Conservation (phyloP, 768 basidiomycete species). For the Panaeolus papilionaceus region DNA sequence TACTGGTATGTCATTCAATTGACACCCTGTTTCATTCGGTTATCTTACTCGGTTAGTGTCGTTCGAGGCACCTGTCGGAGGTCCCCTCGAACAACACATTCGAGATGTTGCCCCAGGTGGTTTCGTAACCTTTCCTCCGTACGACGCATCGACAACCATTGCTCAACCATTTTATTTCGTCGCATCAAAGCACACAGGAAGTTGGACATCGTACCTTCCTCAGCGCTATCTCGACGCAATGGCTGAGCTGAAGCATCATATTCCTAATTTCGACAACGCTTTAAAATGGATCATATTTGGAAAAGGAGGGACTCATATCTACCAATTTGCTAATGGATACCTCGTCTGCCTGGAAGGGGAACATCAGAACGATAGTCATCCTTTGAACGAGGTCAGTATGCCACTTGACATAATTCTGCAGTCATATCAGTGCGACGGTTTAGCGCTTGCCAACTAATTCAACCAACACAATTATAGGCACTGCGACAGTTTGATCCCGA, state of each 20-base stretch:
- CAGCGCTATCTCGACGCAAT: background rate
- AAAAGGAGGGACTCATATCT: background rate
- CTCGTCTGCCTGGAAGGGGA: background rate
- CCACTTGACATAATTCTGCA: no score
- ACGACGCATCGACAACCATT: background rate
- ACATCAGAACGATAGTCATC: background rate
- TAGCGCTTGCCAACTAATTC: no score
- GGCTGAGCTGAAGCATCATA: background rate
- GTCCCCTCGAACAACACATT: background rate
- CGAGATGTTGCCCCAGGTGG: background rate
- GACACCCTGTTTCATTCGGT: no score
- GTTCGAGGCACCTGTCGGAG: background rate
- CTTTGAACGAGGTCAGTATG: background rate
- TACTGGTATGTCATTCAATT: background rate
- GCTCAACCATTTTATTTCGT: background rate
- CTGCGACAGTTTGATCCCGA: background rate
- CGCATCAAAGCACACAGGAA: background rate
- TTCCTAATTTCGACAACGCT: background rate
- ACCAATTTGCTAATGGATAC: background rate
- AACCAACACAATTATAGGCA: background rate
- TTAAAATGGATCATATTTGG: conserved; percentile 5
- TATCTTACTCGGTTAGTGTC: background rate
- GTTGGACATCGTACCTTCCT: background rate
- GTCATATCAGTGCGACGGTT: no score
- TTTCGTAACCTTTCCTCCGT: background rate